A percentile compares a stretch with the other conserved stretches of the same genome.
These are phyloP conservation scores for Microsporum ferrugineum DNA, from an alignment of 2,329 filamentous ascomycete species.

Conservation along the genomic window DNA sequence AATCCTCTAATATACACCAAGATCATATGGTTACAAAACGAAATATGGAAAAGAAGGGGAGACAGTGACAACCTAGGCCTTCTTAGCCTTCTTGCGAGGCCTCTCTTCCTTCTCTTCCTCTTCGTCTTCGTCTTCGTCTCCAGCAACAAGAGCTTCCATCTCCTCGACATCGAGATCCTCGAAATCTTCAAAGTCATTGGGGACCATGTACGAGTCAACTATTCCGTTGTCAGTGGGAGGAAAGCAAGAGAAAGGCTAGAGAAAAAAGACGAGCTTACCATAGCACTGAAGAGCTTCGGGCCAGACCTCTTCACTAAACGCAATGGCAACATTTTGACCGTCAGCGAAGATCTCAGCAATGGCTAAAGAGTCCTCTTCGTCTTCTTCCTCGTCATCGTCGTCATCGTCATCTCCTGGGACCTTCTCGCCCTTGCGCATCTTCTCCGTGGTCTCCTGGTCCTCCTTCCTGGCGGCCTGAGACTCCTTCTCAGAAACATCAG, in stretches of 20 bases:
- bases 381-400: conserved; percentile 49
- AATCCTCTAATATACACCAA: conserved; percentile 40
- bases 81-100: conserved; percentile 19
- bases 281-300: conserved; percentile 83
- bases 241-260: neutral
- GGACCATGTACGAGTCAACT: conserved; percentile 61
- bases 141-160: conserved; percentile 21
- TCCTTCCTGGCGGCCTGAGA: conserved; percentile 50
- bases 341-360: conserved; percentile 77
- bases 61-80: conserved; percentile 6
- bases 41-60: conserved; percentile 3
- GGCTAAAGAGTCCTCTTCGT: conserved; percentile 51
- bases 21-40: conserved; percentile 5
- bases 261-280: conserved; percentile 46
- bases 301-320: conserved; percentile 79
- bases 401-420: conserved; percentile 38
- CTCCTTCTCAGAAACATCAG: conserved; percentile 61
- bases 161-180: conserved; percentile 45
- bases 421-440: conserved; percentile 41
- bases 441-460: conserved; percentile 47
- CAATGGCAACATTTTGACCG: conserved; percentile 69
- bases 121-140: conserved; percentile 41
- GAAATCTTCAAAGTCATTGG: conserved; percentile 43
- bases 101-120: conserved; percentile 33
- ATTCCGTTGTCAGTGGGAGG: conserved; percentile 19